Evolutionary conservation across 352 stramenopile genomes (phyloP).

Genomic region (Pythium aquatile): DNA sequence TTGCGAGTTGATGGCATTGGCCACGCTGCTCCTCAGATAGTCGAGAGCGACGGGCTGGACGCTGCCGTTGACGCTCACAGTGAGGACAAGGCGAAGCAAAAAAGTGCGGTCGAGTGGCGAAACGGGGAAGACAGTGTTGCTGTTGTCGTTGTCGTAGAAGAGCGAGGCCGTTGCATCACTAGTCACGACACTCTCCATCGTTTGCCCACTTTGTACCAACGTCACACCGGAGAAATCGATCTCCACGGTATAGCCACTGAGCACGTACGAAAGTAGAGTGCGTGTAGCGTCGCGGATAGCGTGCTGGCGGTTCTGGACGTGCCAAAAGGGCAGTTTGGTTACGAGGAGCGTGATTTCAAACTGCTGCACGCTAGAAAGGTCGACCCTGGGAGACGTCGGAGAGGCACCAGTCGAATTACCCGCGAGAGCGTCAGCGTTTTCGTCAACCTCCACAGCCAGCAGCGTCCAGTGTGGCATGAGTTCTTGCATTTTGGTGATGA

Average conservation of each 20-base stretch:
- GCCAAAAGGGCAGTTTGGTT: not conserved
- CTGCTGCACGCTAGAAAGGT: not conserved
- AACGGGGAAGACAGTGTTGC: not conserved
- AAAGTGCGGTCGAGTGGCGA: conserved; percentile 11
- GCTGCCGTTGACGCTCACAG: not conserved
- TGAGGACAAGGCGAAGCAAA: not conserved
- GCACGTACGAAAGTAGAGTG: not conserved
- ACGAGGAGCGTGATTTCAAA: conserved; percentile 12
- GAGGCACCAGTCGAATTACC: not conserved
- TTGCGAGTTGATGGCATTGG: not conserved
- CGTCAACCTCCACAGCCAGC: conserved; percentile 25
- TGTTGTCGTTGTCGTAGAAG: not conserved
- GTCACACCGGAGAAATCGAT: not conserved
- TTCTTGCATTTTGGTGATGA: conserved; percentile 11
- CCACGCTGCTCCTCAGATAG: not conserved
- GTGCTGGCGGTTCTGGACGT: conserved; percentile 6
- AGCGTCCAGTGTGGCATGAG: conserved; percentile 31
- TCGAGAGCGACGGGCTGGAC: not conserved
- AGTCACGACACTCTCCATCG: not conserved
- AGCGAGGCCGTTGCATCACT: not conserved
- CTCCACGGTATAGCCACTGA: not conserved
- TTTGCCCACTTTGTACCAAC: not conserved
- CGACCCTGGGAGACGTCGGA: not conserved
- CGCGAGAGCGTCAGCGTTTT: not conserved
- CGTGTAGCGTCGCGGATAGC: conserved; percentile 16